Evolutionary conservation across 306 rosid genomes (phyloP), one percentile per base, ranked within the genome.

Genomic region (Dryas octopetala): DNA sequence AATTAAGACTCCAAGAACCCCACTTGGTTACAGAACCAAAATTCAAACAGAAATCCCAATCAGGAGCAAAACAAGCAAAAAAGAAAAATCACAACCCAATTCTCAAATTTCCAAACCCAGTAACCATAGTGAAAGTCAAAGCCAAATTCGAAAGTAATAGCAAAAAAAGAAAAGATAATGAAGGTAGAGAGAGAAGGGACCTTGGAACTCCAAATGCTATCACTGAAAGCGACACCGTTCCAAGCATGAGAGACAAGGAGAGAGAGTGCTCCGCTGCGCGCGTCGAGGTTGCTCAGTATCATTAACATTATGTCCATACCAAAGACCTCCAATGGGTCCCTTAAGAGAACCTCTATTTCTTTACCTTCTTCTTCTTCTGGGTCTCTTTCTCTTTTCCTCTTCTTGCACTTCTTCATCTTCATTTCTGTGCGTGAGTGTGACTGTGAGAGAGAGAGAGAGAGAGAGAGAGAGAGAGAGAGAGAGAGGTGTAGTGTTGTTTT

Each of bases 241-340:
- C 89, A 83, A 14, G 70, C 77, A 46, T 68, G 86, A 14, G 81
- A 86, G 51, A 86, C 85, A 5, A 74, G 77, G 80, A 83, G 87
- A 58, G 85, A 86, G 40, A 76, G 85, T 54, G 80, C 87, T 74
- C 81, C 81, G 79, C 85, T 86, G 80, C 82, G 85, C 60, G 89
- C 85, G 70, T 86, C 85, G 54, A 83, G 81, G 70, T 70, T 63
- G 73, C 70, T 14, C 9, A 83, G 73, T 44, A 86, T 78, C 62
- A 19, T 45, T 71, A 38, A n/a, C 71, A 86, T 74, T 10, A 80
- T 64, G 44, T 83, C 87, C 55, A 23, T 5, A 51, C 79, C 89
- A 1, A 86, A 71, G 26, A 83, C 79, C 78, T 66, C 67, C 44
- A 80, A 26, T 54, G 87, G 89, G 65, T 86, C 87, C 69, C 72